Evolutionary conservation across 345 rosid species (phyloP).

Genomic region (Mallotus nudiflorus): DNA sequence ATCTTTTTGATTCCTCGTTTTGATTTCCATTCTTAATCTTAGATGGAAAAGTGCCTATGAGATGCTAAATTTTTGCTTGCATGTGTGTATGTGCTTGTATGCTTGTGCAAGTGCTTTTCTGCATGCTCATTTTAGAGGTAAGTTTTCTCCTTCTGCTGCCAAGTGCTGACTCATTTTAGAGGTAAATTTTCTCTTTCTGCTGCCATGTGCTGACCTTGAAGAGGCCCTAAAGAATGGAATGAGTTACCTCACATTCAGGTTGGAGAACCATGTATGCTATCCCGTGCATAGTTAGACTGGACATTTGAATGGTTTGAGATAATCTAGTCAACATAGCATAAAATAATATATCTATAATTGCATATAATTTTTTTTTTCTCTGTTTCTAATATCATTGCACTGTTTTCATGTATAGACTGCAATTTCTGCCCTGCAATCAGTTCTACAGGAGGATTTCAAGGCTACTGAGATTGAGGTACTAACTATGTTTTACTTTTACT

Average conservation of each 20-base stretch:
- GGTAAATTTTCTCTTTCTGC: background rate
- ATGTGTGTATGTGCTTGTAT: too few relatives aligned
- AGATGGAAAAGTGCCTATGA: background rate
- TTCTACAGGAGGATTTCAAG: conserved; percentile 90
- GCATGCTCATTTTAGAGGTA: background rate
- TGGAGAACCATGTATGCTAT: background rate
- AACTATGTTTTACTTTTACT: background rate
- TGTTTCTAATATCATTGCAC: background rate
- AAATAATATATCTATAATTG: too few relatives aligned
- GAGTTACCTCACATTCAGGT: background rate
- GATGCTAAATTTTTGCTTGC: background rate
- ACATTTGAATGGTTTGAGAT: background rate
- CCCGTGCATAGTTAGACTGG: background rate
- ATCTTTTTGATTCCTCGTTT: background rate
- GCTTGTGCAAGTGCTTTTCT: too few relatives aligned
- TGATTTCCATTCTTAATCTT: background rate
- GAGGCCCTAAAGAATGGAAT: background rate
- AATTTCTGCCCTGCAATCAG: conserved; percentile 79
- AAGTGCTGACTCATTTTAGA: too few relatives aligned
- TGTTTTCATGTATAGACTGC: conserved; percentile 46
- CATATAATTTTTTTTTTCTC: background rate
- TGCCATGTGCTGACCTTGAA: background rate
- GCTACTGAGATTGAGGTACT: conserved; percentile 90
- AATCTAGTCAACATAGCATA: background rate
- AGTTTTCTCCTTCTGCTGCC: background rate